These are phyloP conservation scores for Aspergillus versicolor DNA, from an alignment of 2,329 filamentous ascomycete species.

Conservation along the genomic window DNA sequence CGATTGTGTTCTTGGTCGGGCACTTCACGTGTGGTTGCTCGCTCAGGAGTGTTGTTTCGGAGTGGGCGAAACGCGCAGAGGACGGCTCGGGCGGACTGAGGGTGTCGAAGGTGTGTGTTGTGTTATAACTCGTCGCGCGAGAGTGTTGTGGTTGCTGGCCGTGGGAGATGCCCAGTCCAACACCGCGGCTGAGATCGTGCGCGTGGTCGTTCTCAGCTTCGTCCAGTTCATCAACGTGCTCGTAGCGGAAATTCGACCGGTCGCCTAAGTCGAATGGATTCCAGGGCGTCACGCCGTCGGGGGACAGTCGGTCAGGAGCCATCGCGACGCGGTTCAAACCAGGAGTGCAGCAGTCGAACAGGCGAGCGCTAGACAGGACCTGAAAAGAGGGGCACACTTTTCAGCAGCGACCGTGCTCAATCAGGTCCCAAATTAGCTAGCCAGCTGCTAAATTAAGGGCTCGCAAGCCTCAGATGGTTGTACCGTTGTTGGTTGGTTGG, in stretches of 20 bases:
- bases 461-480: too few species aligned
- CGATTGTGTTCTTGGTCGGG: conserved; percentile 28
- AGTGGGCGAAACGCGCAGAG: not conserved
- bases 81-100: not conserved
- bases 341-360: too few species aligned
- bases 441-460: too few species aligned
- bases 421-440: too few species aligned
- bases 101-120: not conserved
- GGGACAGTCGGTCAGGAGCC: not conserved
- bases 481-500: too few species aligned
- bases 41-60: conserved; percentile 11
- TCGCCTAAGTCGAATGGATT: conserved; percentile 1
- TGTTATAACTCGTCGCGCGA: not conserved
- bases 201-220: not conserved
- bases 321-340: not conserved
- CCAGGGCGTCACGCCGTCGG: not conserved
- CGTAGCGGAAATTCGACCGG: conserved; percentile 6
- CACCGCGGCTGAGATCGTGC: not conserved
- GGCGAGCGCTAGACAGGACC: too few species aligned
- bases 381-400: too few species aligned
- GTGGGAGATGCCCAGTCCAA: conserved; percentile 3
- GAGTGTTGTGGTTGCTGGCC: not conserved
- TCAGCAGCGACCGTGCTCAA: too few species aligned
- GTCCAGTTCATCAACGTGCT: not conserved
- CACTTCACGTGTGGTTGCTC: conserved; percentile 22